phyloP scores from a whole-genome alignment of 2,329 filamentous ascomycete genomes.

The Penicillium glabrum region DNA sequence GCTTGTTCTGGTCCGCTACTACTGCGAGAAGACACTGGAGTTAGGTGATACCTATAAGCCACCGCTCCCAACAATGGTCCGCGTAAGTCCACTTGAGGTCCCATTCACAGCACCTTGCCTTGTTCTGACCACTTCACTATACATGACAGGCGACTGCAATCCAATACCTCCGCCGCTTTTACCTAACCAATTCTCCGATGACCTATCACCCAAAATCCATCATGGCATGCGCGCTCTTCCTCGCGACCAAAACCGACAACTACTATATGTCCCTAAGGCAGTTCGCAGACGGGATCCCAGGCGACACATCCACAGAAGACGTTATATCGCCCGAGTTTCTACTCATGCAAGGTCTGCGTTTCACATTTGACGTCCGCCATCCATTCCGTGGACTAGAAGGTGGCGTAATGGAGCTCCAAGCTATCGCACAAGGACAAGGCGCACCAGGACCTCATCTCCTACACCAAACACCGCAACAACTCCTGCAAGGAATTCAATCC shows the following conservation, averaged over 20 bases:
- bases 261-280: conserved; percentile 66
- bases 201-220: conserved; percentile 91
- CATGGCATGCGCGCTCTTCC: conserved; percentile 85
- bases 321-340: conserved; percentile 91
- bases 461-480: conserved; percentile 30
- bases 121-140: not conserved
- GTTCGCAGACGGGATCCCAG: conserved; percentile 69
- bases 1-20: conserved; percentile 75
- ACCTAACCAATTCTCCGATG: conserved; percentile 93
- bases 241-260: conserved; percentile 90
- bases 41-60: conserved; percentile 60
- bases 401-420: conserved; percentile 76
- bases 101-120: not conserved
- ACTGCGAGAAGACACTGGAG: conserved; percentile 62
- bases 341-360: conserved; percentile 86
- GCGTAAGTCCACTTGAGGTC: conserved; percentile 42
- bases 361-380: conserved; percentile 90
- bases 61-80: conserved; percentile 59
- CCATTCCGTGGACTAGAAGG: conserved; percentile 87
- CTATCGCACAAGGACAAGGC: conserved; percentile 63
- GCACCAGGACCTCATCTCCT: conserved; percentile 30
- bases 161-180: conserved; percentile 90
- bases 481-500: conserved; percentile 31
- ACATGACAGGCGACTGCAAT: conserved; percentile 69
- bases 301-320: conserved; percentile 73